phyloP scores from a whole-genome alignment of 1,284 basidiomycete species.

The Moniliophthora roreri region DNA sequence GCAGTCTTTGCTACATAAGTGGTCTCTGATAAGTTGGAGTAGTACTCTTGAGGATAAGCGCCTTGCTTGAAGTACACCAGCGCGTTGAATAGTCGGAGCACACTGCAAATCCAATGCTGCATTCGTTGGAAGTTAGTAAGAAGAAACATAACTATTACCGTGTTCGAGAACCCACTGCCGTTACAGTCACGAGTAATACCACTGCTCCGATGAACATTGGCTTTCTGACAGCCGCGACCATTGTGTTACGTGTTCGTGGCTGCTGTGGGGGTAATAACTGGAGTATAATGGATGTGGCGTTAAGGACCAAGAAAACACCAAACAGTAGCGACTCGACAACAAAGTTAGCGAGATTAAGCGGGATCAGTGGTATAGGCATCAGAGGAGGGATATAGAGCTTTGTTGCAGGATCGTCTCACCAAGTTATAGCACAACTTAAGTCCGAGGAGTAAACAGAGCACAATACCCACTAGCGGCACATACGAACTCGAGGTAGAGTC shows the following conservation, averaged over 20 bases:
- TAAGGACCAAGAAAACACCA: conserved; percentile 7
- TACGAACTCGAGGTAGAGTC: too few species aligned
- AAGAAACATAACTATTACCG: neutral
- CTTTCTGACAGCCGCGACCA: neutral
- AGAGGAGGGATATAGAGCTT: too few species aligned
- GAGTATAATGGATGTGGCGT: neutral
- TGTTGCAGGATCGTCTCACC: too few species aligned
- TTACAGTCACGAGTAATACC: neutral
- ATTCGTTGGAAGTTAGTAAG: neutral
- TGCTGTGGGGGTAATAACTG: neutral
- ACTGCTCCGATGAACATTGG: conserved; percentile 11
- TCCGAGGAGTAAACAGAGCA: too few species aligned
- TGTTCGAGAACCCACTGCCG: conserved; percentile 3
- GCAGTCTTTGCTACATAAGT: conserved; percentile 10
- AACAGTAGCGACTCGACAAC: conserved; percentile 2
- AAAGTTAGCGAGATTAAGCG: conserved; percentile 2
- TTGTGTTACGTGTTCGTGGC: neutral
- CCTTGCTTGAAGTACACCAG: conserved; percentile 7
- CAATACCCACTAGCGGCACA: too few species aligned
- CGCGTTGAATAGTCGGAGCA: conserved; percentile 11
- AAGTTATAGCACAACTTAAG: too few species aligned
- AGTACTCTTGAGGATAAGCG: conserved; percentile 3
- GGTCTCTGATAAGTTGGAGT: conserved; percentile 9
- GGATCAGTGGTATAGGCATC: conserved; percentile 1
- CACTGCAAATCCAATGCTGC: conserved; percentile 14